phyloP scores from a whole-genome alignment of 768 basidiomycete species.

The Omphalotus guepiniiformis region DNA sequence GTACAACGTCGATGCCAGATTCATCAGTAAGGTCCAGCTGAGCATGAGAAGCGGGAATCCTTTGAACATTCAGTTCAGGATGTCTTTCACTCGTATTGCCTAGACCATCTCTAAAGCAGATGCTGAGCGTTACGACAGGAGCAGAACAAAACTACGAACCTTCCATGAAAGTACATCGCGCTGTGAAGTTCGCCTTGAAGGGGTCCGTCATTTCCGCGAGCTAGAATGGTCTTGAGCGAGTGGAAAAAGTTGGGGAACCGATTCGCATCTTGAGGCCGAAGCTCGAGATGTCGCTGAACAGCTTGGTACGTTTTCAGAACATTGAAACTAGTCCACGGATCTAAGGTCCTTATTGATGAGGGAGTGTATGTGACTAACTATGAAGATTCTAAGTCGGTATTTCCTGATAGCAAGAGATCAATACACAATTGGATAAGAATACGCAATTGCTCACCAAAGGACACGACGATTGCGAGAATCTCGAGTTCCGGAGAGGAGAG shows the following conservation, averaged over 20 bases:
- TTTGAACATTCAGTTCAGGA: constrained; percentile 51
- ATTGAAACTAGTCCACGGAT: constrained; percentile 48
- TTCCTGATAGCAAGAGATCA: constrained; percentile 42
- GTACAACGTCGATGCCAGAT: constrained; percentile 49
- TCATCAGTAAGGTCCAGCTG: constrained; percentile 43
- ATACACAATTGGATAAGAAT: background rate
- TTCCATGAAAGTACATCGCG: constrained; percentile 85
- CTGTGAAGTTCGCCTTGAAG: constrained; percentile 67
- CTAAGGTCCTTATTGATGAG: background rate
- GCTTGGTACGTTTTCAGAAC: constrained; percentile 73
- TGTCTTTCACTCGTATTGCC: constrained; percentile 57
- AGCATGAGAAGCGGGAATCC: constrained; percentile 23
- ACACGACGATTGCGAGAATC: constrained; percentile 69
- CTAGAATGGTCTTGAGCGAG: constrained; percentile 54
- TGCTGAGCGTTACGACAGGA: background rate
- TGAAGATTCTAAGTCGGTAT: constrained; percentile 60
- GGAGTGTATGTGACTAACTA: constrained; percentile 40
- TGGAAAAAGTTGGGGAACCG: constrained; percentile 64
- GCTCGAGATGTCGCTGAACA: constrained; percentile 53
- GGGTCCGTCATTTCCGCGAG: constrained; percentile 59
- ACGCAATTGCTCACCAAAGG: constrained; percentile 55
- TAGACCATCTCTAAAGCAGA: constrained; percentile 58
- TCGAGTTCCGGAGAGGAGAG: constrained; percentile 81
- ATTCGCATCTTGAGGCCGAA: constrained; percentile 45
- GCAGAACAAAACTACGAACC: constrained; percentile 31